Conservation (phyloP, 192 early-diverging fungal genomes). For the Podila clonocystis region DNA sequence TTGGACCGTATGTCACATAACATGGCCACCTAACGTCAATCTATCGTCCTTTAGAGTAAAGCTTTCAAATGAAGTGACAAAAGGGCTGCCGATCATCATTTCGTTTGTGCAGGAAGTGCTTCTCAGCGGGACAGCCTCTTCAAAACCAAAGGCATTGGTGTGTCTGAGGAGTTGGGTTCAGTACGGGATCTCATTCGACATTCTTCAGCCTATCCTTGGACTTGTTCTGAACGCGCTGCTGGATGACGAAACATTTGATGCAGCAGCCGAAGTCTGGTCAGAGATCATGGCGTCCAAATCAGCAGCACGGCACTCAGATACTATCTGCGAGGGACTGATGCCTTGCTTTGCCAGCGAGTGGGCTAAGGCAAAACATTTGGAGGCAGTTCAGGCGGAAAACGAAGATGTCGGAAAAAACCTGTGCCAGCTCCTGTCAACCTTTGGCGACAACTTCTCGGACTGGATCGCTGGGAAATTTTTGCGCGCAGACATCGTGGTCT, state of each 20-base stretch:
- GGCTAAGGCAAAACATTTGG: slow-evolving; percentile 52
- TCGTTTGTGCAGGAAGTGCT: slow-evolving; percentile 25
- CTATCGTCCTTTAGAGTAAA: slow-evolving; percentile 3
- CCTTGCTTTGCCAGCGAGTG: slow-evolving; percentile 60
- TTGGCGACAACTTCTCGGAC: slow-evolving; percentile 68
- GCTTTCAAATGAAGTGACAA: slow-evolving; percentile 25
- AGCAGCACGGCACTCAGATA: slow-evolving; percentile 47
- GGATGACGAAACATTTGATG: slow-evolving; percentile 56
- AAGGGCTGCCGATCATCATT: slow-evolving; percentile 26
- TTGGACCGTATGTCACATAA: background rate
- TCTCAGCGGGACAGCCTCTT: slow-evolving; percentile 13
- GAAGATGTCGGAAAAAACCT: slow-evolving; percentile 61
- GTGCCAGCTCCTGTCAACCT: slow-evolving; percentile 60
- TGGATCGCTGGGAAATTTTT: slow-evolving; percentile 57
- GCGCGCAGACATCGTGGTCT: slow-evolving; percentile 51
- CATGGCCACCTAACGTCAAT: background rate
- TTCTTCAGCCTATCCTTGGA: slow-evolving; percentile 52
- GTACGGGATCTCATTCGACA: slow-evolving; percentile 62
- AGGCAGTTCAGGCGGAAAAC: slow-evolving; percentile 53
- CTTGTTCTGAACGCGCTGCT: slow-evolving; percentile 52
- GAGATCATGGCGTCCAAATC: slow-evolving; percentile 59
- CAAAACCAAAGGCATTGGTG: slow-evolving; percentile 57
- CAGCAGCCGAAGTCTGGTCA: slow-evolving; percentile 61
- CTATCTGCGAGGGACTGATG: slow-evolving; percentile 56
- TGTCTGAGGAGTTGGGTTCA: slow-evolving; percentile 67